These are phyloP conservation scores for Castanea sativa DNA, from an alignment of 306 rosid genomes.

Conservation along the genomic window DNA sequence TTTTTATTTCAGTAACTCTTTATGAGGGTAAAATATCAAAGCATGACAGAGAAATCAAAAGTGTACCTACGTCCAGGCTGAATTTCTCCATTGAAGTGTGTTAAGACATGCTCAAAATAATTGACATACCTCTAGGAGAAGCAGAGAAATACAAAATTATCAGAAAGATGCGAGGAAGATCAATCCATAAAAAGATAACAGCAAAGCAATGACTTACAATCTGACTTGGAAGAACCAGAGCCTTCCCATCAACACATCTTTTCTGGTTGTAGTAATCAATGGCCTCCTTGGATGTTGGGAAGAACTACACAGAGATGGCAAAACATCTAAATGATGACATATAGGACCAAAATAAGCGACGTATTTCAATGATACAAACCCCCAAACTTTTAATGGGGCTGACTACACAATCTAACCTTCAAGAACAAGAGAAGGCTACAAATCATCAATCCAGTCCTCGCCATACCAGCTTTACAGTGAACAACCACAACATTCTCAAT, in stretches of 20 bases:
- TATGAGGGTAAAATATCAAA: neutral
- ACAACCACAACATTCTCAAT: conserved; percentile 90
- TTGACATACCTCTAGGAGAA: conserved; percentile 79
- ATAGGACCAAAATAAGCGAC: conserved; percentile 10
- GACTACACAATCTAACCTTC: conserved; percentile 49
- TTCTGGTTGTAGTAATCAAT: conserved; percentile 76
- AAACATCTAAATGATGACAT: conserved; percentile 8
- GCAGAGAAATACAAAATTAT: conserved; percentile 23
- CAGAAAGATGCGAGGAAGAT: conserved; percentile 26
- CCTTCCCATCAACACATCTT: conserved; percentile 94
- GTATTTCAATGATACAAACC: neutral
- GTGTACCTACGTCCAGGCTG: conserved; percentile 74
- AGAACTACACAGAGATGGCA: conserved; percentile 58
- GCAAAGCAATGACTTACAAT: conserved; percentile 59
- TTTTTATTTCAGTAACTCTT: conserved; percentile 26
- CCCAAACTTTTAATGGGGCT: conserved; percentile 14
- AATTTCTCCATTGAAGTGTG: conserved; percentile 61
- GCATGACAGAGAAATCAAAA: conserved; percentile 10
- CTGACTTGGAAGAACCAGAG: conserved; percentile 87
- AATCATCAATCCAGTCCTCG: conserved; percentile 94
- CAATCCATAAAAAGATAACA: conserved; percentile 6
- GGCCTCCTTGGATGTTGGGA: conserved; percentile 81
- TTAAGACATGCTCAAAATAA: conserved; percentile 68
- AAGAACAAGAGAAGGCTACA: conserved; percentile 89
- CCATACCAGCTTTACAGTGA: conserved; percentile 99